Base-by-base conservation (phyloP, 2,329 filamentous ascomycete species). In the Juglanconis juglandina region DNA sequence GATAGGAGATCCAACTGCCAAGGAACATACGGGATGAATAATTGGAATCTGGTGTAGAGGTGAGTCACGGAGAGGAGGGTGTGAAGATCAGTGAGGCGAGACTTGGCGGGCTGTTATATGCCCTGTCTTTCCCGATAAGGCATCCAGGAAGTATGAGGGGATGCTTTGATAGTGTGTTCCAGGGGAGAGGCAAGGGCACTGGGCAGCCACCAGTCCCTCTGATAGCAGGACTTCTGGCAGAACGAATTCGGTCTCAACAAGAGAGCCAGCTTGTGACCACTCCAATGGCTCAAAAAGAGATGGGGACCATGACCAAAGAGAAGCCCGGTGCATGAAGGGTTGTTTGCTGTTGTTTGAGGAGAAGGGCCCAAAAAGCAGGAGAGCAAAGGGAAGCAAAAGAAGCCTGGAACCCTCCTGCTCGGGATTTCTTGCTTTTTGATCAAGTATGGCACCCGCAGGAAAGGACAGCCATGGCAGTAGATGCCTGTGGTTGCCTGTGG, bases 1-100 rank as follows among this genome's bases (percentile, higher is more conserved):
- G 47, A 9, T 39, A 33, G 48, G 24, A 48, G 13, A 46, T 30
- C 49, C 49, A 47, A 30, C 37, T 64, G 63, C 59, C 62, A 59
- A 64, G 65, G 59, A 65, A 67, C 59, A 68, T 65, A 64, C 58
- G 57, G 63, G 58, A 62, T 65, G 63, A 62, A 66, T 62, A 62
- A 55, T 30, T 67, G 63, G 67, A 61, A 67, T 63, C 66, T 47
- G 34, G 64, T 65, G 67, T 68, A 69, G 67, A 66, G 71, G 73
- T 76, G 75, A 76, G 73, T 76, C 74, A 74, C 70, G 66, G 48
- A 47, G 63, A 61, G 55, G 64, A 66, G 58, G 30, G 52, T 62
- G 75, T 78, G 75, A 77, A 75, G 70, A 68, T 68, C 61, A 70
- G 75, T 76, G 75, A 77, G 75, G 69, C 70, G 69, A 72, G 69